Evolutionary conservation across 163 green algal genomes (phyloP), one percentile per base, ranked within the genome.

Genomic region (Prototheca cutis): DNA sequence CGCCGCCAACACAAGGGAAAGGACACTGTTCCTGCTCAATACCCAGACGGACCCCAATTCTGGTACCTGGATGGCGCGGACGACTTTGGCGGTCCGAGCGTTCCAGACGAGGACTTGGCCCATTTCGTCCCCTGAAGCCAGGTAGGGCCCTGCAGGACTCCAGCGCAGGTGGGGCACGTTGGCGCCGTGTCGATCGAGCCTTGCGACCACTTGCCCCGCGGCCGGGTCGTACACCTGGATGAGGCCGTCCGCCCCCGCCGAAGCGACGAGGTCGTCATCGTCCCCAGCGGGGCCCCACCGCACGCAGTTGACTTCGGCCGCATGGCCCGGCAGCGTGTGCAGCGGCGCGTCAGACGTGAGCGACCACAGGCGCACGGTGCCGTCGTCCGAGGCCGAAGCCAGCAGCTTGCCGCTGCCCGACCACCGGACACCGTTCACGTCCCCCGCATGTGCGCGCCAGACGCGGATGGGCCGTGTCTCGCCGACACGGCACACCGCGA

Each of bases 391-490:
- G 19, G 19, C 49, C 13, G 23, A 53, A 5, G 39, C 56, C 40
- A 58, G 48, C 47, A 57, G 47, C 18, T 58, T 58, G 19, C 42
- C 47, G 51, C 4, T 24, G n/a, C 6, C 4, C 21, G 10, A 23
- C 45, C 59, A 57, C 23, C 23, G n/a, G 13, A 65, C 33, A 25
- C 18, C 2, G 48, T 49, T 57, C 10, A 58, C 48, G n/a, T 57
- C 48, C n/a, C n/a, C 23, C 27, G n/a, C 29, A 34, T 55, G 27
- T 2, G 36, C 27, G 6, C 23, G 13, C 49, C 49, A 56, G 27
- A 40, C 49, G 4, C n/a, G 18, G 27, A 56, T 5, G 21, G 49
- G 49, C 5, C 49, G 49, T 8, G 18, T 13, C 21, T 56, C 49
- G 49, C 49, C 49, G 6, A 56, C 49, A 5, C 49, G 19, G 27